Base-by-base conservation (phyloP, 2,329 filamentous ascomycete species). In the Calonectria pteridis region DNA sequence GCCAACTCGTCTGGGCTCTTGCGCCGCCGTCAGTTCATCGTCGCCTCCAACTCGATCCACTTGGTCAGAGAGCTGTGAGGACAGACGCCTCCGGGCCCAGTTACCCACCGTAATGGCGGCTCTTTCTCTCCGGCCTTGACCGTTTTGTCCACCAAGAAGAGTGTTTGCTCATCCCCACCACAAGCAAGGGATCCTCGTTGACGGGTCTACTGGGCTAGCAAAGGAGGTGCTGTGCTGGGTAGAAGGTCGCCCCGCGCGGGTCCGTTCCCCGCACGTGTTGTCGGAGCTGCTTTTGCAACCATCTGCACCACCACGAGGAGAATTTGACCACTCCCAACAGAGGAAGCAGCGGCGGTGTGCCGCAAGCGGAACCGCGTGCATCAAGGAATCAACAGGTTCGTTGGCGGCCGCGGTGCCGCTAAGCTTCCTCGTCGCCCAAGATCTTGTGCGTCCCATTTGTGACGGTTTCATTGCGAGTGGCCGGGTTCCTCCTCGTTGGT, bases 301-400 rank as follows among this genome's bases (percentile, higher is more conserved):
- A 49, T 64, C 28, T 37, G 43, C 35, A 68, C 29, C 33, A 43
- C 29, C 33, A 35, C 26, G 55, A 59, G 49, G 23, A 43, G 43
- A 65, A 20, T 43, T 58, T 59, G 29, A 33, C 69, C 49, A 62
- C 33, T 71, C 55, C 26, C 18, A 69, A 76, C 72, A 58, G 74
- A 55, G 76, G 55, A 49, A 71, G 71, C 68, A 71, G 46, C 78
- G 75, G 77, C 78, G 78, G 77, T 80, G 78, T 80, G 78, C 76
- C 63, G 63, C 65, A 66, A 66, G 70, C 69, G 55, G 65, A 65
- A 62, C 28, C 28, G 59, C 69, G 51, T 80, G 78, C 76, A 76
- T 74, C 69, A 72, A 72, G 74, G 74, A 76, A 68, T 46, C 75
- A 68, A 51, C 33, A 76, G 64, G 65, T 69, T 72, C 55, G 71